Base-by-base conservation (phyloP, 345 rosid species). In the Raphanus sativus region DNA sequence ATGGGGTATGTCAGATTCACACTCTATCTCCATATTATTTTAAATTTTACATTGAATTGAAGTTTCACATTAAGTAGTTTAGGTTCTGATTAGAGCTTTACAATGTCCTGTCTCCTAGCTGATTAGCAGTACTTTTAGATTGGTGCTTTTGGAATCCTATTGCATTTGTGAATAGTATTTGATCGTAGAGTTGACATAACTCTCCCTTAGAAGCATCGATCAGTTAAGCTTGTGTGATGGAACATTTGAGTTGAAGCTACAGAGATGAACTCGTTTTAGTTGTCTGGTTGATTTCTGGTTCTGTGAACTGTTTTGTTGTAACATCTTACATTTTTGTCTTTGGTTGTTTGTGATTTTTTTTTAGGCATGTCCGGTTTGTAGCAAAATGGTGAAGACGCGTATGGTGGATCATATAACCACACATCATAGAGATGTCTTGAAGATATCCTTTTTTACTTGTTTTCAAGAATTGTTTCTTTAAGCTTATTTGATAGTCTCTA, bases 291-390 rank as follows among this genome's bases (percentile, higher is more conserved):
- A n/a, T 16, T 17, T 59, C 8, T 1, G 13, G 36, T 62, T 69
- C 28, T 52, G 25, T 28, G 36, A 25, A 60, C 36, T 45, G 8
- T 58, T 30, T 5, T 70, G 56, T 71, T 52, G 8, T 59, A 24
- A 28, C 48, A 9, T 3, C 48, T 40, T 40, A 38, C 45, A 38
- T 10, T 38, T 32, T 10, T 40, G 13, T 40, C 9, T 59, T 71
- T 70, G 50, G 29, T 54, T 25, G 69, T 24, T 74, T 79, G 62
- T 74, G 73, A 3, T 62, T 50, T 61, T 2, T 26, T 52, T 54
- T 1, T 26, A 80, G 82, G 36, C 64, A 63, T 80, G 82, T 26
- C 82, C 82, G 5, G 67, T 80, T 5, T 80, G 82, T 69, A 75
- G 28, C 75, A 80, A 58, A 75, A 63, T 71, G 40, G 82, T 80